These are phyloP conservation scores for Gonapodya sp. DNA, from an alignment of 192 early-diverging fungal genomes.

Conservation along the genomic window DNA sequence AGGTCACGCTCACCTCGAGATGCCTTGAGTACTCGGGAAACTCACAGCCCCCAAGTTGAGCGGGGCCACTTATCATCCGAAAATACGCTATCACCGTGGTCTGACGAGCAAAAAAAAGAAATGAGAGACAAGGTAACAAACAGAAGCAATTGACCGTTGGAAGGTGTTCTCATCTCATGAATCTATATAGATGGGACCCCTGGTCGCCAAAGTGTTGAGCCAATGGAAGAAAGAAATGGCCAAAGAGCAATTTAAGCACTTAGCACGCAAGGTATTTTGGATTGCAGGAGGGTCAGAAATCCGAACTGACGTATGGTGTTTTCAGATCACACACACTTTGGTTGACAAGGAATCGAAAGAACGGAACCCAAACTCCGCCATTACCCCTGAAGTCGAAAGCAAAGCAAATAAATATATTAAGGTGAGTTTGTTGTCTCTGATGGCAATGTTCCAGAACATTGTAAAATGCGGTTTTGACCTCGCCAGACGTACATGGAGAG, in stretches of 20 bases:
- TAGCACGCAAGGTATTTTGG: not conserved
- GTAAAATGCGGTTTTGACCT: not conserved
- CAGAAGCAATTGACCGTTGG: not conserved
- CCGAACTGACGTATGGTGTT: not conserved
- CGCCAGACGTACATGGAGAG: not conserved
- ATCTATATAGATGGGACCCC: not conserved
- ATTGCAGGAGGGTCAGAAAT: not conserved
- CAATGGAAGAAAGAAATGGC: conserved; percentile 8
- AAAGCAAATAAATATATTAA: conserved; percentile 6
- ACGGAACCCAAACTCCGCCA: not conserved
- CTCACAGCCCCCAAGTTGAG: not conserved
- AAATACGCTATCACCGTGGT: not conserved
- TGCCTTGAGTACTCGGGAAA: too few relatives aligned
- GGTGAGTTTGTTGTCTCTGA: too few relatives aligned
- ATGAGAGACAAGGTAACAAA: not conserved
- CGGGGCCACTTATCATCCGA: not conserved
- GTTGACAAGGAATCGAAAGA: conserved; percentile 1
- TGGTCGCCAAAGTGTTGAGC: not conserved
- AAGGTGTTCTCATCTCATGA: not conserved
- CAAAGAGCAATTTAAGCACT: not conserved
- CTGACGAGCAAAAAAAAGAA: not conserved
- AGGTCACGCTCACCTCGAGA: too few relatives aligned
- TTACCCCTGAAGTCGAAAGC: not conserved
- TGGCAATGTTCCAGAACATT: too few relatives aligned
- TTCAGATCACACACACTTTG: not conserved